Base-by-base conservation (phyloP, 441 rosid species). In the Euphorbia celastroides region DNA sequence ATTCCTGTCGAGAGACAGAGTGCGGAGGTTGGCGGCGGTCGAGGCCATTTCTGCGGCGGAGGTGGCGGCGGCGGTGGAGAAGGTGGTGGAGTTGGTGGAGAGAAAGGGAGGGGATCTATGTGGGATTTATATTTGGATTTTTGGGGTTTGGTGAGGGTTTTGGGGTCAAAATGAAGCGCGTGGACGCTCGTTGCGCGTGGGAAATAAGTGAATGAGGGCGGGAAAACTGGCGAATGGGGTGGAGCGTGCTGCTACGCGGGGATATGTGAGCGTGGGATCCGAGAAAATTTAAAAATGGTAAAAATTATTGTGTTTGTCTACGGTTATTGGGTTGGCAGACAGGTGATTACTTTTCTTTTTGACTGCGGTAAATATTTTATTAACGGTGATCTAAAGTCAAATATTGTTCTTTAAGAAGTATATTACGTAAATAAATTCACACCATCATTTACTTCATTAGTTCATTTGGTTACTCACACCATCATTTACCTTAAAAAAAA, bases 1-100 rank as follows among this genome's bases (percentile, higher is more conserved):
- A 6, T 58, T 25, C 14, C 23, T 62, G 64, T 26, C 17, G 16
- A 64, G 60, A 61, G 68, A n/a, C 38, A 52, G 32, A 4, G 75
- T 11, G n/a, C 69, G 66, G 62, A 59, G 67, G 72, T 67, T 73
- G 51, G 77, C 41, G 68, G 78, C 12, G 13, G 79, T 54, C 61
- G 78, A 60, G 64, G 86, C 79, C 76, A 82, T 79, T 67, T 77
- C 38, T 61, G 60, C 22, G 27, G 66, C 26, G 52, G 66, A 19
- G 27, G 66, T 8, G 7, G 57, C 1, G 27, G 58, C 14, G 23
- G 59, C 25, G 50, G 42, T 19, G 41, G 70, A 3, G 19, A 31
- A 2, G 20, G 31, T 30, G 48, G 4, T n/a, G 50, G 27, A 30
- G n/a, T 5, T 25, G 62, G 32, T 28, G 30, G 38, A 20, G 10